Conservation (phyloP, 2,329 filamentous ascomycete species). For the Penicillium sp. region DNA sequence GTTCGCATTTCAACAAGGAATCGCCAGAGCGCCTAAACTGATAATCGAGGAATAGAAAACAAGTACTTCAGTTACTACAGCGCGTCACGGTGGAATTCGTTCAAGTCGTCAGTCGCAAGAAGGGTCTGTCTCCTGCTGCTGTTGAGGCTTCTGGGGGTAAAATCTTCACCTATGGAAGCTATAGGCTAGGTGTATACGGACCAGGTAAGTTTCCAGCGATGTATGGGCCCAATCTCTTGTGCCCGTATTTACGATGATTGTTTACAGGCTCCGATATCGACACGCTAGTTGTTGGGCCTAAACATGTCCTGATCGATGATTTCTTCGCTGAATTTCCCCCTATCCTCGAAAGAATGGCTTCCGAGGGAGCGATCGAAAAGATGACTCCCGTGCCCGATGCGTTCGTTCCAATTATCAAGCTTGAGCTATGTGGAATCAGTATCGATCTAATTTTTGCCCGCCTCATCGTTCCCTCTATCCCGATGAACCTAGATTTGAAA, state of each 20-base stretch:
- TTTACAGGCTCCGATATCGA: slow-evolving; percentile 89
- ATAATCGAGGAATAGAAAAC: slow-evolving; percentile 50
- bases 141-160: slow-evolving; percentile 84
- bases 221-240: background rate
- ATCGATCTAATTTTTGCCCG: slow-evolving; percentile 91
- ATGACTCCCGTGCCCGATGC: slow-evolving; percentile 83
- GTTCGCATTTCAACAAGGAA: slow-evolving; percentile 4
- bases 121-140: slow-evolving; percentile 70
- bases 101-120: slow-evolving; percentile 70
- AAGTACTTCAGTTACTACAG: slow-evolving; percentile 74
- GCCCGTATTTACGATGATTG: background rate
- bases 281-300: slow-evolving; percentile 86
- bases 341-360: slow-evolving; percentile 72
- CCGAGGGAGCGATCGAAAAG: slow-evolving; percentile 76
- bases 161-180: slow-evolving; percentile 95
- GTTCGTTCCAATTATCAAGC: slow-evolving; percentile 96
- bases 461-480: slow-evolving; percentile 68
- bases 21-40: background rate
- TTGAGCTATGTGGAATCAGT: slow-evolving; percentile 85
- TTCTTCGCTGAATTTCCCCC: slow-evolving; percentile 90
- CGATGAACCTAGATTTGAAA: slow-evolving; percentile 69
- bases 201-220: slow-evolving; percentile 54
- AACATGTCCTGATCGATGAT: slow-evolving; percentile 82
- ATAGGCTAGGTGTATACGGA: slow-evolving; percentile 87
- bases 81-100: slow-evolving; percentile 83